Base-by-base conservation (phyloP, 768 basidiomycete species). In the Obba rivulosa region DNA sequence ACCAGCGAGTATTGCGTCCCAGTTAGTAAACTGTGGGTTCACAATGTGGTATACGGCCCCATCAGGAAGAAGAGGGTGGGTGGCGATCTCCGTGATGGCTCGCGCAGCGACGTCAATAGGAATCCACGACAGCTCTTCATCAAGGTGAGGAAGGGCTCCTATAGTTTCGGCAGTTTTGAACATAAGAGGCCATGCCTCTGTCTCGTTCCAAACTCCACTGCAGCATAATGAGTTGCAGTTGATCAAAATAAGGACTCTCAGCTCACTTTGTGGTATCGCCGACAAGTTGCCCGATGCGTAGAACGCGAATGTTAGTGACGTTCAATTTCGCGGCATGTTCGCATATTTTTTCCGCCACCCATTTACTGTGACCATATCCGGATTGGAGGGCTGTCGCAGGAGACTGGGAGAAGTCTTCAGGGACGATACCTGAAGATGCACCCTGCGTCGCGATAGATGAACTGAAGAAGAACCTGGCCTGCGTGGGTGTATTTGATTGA, bases 271-370 rank as follows among this genome's bases (percentile, higher is more conserved):
- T 45, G 0, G 74, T 69, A 50, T 80, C 77, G 1, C 78, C 78
- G 2, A 75, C 77, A 65, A 80, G 70, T 52, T 80, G 79, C 3
- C 79, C 77, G n/a, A 80, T 76, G 13, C 78, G 62, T 49, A 76
- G 49, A 1, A 72, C 66, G 14, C 66, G 69, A 17, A 68, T 66
- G 13, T 61, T 53, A 1, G 69, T 53, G 0, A 56, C 54, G 1
- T 56, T 60, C 9, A 52, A 46, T 40, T 57, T 57, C 2, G 66
- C 65, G 4, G 70, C 77, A n/a, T 66, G 58, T 55, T 77, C 68
- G 50, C 70, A 72, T 2, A 80, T 40, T 57, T 76, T 78, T 66
- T 79, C 79, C 0, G 68, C 69, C 1, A 79, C 74, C 77, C 78
- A 80, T 57, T 80, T 80, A 51, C 62, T 65, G 28, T 67, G 57